Evolutionary conservation across 2,329 filamentous ascomycete genomes (phyloP), one percentile per base, ranked within the genome.

Genomic region (Talaromyces albobiverticillius): DNA sequence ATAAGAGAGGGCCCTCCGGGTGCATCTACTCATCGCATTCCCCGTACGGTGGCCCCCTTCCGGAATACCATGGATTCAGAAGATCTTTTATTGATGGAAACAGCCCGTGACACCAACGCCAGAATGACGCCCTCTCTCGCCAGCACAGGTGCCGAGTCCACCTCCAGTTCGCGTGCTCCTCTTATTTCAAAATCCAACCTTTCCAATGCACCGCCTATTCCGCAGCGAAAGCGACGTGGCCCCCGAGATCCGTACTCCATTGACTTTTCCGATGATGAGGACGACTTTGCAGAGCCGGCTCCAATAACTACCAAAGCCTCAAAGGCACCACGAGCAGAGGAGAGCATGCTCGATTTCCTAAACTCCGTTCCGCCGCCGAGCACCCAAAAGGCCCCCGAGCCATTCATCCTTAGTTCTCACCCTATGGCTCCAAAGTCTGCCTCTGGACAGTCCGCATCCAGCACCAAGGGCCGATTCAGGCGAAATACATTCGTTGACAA

Each of bases 221-320:
- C 50, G 14, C n/a, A 18, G 8, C 51, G 57, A 34, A 57, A 57
- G 18, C 89, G 87, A 42, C 83, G 87, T 43, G 85, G 90, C 25
- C 84, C 91, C 49, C 88, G 83, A 54, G 94, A 99, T 64, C 94
- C 93, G 0, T 97, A 97, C 61, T 90, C 91, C n/a, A 90, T 97
- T 59, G 92, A 96, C 65, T 77, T 85, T 26, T 75, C 76, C 51
- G 88, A 86, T 53, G 83, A 86, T 53, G 83, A 88, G 51, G 83
- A 88, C 52, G 85, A 85, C 4, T 78, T 85, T 8, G 80, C 83
- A 13, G 79, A 85, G 1, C n/a, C n/a, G n/a, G 77, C 83, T 26
- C 67, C 80, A 18, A 69, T 78, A 31, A 57, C 60, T 46, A 48
- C 63, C 7, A 54, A 56, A 13, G 54, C 6, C 10, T n/a, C 63